Base-by-base conservation (phyloP, 2,329 filamentous ascomycete species). In the Cercospora janseana region DNA sequence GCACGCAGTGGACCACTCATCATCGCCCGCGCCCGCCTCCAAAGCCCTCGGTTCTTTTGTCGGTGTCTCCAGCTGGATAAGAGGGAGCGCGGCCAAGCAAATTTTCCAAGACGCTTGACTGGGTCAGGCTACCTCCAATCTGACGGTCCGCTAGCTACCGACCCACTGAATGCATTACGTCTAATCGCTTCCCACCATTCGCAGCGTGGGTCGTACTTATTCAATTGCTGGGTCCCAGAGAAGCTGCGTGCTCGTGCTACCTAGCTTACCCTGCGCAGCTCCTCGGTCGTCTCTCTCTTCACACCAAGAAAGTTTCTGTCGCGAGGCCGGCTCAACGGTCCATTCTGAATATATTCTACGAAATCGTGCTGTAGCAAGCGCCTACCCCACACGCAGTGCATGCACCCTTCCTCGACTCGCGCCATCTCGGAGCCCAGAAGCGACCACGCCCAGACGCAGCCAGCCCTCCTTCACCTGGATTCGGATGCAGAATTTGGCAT, bases 161-260 rank as follows among this genome's bases (percentile, higher is more conserved):
- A 47, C 18, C 24, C 23, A 38, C 35, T 28, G 24, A 40, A 26
- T 35, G 24, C 24, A 49, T 49, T 49, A 42, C 37, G 46, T 35
- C 42, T 49, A 32, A 28, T 4, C 37, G 35, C 26, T 27, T 32
- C 35, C 16, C 35, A 20, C 46, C 13, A 34, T 20, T 16, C 42
- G 27, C 38, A 42, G 27, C 35, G 46, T 23, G 20, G 24, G 46
- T 20, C 46, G 50, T 52, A 52, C 50, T 52, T 48, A 48, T 43
- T 43, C 44, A 48, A 52, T 38, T 24, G 38, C 41, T 48, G 44
- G 21, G 50, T 38, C 44, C 44, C 45, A 40, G 48, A 45, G n/a
- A 45, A 46, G 29, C 28, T 31, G 26, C 41, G 8, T 28, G 41
- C 48, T 45, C 41, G 48, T 41, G 48, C 41, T 21, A 31, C 32